A percentile compares a stretch with the other conserved stretches of the same genome.
These are phyloP conservation scores for Colletotrichum spaethianum DNA, from an alignment of 2,329 filamentous ascomycete genomes.

Conservation along the genomic window DNA sequence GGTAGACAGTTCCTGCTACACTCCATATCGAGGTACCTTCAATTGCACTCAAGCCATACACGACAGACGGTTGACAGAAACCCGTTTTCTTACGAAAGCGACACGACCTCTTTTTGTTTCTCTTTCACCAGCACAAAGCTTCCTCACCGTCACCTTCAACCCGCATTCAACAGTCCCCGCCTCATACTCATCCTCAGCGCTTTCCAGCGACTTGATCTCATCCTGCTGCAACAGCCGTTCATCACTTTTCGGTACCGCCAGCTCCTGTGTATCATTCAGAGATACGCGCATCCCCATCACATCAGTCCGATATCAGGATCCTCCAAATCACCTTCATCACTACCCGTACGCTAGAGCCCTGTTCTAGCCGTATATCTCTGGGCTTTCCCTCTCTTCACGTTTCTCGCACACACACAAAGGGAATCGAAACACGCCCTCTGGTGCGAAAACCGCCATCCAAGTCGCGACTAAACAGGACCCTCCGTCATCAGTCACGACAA, in stretches of 20 bases:
- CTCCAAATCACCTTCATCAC: conserved; percentile 2
- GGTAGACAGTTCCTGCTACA: neutral
- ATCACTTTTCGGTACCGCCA: neutral
- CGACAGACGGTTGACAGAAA: neutral
- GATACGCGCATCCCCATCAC: neutral
- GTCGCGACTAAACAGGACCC: conserved; percentile 9
- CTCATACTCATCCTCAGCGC: neutral
- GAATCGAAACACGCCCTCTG: neutral
- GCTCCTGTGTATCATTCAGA: neutral
- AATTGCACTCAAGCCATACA: neutral
- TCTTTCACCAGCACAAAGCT: neutral
- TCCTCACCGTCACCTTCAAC: neutral
- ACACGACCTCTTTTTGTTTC: neutral
- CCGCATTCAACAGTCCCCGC: neutral
- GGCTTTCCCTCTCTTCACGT: neutral
- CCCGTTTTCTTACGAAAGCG: neutral
- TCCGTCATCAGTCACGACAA: conserved; percentile 28
- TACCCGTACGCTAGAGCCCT: neutral
- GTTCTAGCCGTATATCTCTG: neutral
- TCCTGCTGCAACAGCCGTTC: neutral
- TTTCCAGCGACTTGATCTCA: neutral
- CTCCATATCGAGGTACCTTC: conserved; percentile 1
- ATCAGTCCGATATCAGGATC: conserved; percentile 7
- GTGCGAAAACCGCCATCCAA: neutral
- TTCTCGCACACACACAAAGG: conserved; percentile 16